Evolutionary conservation across 2,329 filamentous ascomycete genomes (phyloP).

Genomic region (Monilinia polystroma): DNA sequence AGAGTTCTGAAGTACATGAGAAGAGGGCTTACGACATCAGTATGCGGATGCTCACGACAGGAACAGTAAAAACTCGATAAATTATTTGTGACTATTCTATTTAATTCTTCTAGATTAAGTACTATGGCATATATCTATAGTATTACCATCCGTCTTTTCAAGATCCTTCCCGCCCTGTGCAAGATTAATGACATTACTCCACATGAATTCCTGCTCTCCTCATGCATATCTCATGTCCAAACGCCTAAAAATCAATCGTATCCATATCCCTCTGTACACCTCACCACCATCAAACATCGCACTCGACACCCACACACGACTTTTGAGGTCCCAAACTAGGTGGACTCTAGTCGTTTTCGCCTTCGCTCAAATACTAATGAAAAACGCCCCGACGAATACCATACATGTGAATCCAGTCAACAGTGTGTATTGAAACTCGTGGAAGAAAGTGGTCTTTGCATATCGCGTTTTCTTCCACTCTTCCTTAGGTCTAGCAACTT

Average conservation of each 20-base stretch:
- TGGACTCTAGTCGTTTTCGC: background rate
- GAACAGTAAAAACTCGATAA: background rate
- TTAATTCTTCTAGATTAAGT: background rate
- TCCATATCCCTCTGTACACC: background rate
- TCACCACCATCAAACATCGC: background rate
- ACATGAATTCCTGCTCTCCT: background rate
- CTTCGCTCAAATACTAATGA: conserved; percentile 11
- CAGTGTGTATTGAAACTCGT: conserved; percentile 54
- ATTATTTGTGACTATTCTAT: background rate
- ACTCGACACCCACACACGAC: background rate
- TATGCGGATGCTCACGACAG: no score
- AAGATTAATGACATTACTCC: background rate
- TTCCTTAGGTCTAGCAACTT: conserved; percentile 51
- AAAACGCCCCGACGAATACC: conserved; percentile 44
- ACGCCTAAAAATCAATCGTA: background rate
- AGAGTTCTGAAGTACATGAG: no score
- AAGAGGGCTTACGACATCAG: no score
- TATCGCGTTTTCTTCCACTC: conserved; percentile 56
- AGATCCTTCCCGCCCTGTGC: background rate
- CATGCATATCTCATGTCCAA: background rate
- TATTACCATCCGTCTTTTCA: background rate
- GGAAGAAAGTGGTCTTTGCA: conserved; percentile 53
- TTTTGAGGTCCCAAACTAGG: background rate
- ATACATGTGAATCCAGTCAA: conserved; percentile 51
- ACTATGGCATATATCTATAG: background rate